These are phyloP conservation scores for Trichothecium sympodiale DNA, from an alignment of 2,329 filamentous ascomycete genomes.

Conservation along the genomic window DNA sequence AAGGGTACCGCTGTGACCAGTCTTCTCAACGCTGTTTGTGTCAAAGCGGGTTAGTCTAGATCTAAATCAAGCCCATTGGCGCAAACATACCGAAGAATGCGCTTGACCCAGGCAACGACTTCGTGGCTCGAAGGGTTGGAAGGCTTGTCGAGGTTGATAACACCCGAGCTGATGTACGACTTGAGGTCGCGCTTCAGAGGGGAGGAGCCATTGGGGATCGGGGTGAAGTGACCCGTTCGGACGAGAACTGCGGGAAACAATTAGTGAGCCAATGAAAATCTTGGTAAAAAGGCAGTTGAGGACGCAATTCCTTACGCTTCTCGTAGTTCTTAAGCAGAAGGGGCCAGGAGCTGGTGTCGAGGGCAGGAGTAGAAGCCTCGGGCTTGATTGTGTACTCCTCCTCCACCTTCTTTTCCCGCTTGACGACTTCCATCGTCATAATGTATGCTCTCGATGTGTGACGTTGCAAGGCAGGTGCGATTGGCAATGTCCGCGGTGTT, in stretches of 20 bases:
- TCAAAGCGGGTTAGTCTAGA: background rate
- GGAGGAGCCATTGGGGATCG: constrained; percentile 85
- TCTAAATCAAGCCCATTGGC: background rate
- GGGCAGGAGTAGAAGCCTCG: constrained; percentile 62
- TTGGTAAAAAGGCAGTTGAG: background rate
- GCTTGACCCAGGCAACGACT: constrained; percentile 98
- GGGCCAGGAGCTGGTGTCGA: constrained; percentile 86
- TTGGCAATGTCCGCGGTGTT: background rate
- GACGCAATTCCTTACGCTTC: constrained; percentile 54
- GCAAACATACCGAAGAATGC: constrained; percentile 66
- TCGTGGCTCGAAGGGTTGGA: constrained; percentile 97
- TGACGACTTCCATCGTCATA: constrained; percentile 8
- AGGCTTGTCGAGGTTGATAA: constrained; percentile 82
- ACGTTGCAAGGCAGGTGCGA: background rate
- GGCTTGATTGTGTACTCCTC: constrained; percentile 87
- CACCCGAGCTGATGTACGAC: constrained; percentile 91
- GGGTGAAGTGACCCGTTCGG: constrained; percentile 92
- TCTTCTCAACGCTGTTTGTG: constrained; percentile 57
- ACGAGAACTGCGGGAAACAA: constrained; percentile 55
- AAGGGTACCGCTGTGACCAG: constrained; percentile 94
- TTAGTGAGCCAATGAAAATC: constrained; percentile 1
- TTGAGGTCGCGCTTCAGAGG: constrained; percentile 92
- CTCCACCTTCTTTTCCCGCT: constrained; percentile 31
- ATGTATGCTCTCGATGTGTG: background rate
- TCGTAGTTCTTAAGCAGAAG: constrained; percentile 93